Conservation (phyloP, 306 rosid genomes). For the Urtica urens region DNA sequence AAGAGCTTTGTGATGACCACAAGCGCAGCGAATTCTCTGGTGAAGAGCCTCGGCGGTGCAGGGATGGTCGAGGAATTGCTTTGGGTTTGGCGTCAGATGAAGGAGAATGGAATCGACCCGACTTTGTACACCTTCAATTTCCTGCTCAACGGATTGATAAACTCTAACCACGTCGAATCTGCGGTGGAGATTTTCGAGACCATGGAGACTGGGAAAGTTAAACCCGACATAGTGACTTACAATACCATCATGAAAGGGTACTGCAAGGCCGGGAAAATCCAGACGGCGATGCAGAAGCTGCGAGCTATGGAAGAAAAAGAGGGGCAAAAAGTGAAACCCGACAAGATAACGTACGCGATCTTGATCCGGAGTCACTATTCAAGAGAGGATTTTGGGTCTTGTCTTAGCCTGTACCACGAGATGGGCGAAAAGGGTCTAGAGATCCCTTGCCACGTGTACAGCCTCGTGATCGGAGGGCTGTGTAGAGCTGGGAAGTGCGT, state of each 20-base stretch:
- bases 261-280: constrained; percentile 50
- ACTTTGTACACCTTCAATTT: constrained; percentile 43
- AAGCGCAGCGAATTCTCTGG: constrained; percentile 42
- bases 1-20: constrained; percentile 34
- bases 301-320: constrained; percentile 44
- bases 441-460: constrained; percentile 49
- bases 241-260: constrained; percentile 76
- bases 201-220: constrained; percentile 46
- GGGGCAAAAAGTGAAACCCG: constrained; percentile 48
- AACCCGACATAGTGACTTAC: constrained; percentile 56
- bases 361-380: constrained; percentile 62
- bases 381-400: constrained; percentile 43
- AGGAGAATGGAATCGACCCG: constrained; percentile 49
- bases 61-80: constrained; percentile 69
- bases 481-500: constrained; percentile 52
- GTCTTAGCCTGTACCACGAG: constrained; percentile 75
- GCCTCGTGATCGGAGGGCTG: constrained; percentile 61
- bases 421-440: constrained; percentile 57
- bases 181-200: constrained; percentile 59
- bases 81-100: constrained; percentile 79
- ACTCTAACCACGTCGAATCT: constrained; percentile 44
- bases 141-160: constrained; percentile 63
- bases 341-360: constrained; percentile 67
- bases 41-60: constrained; percentile 43
- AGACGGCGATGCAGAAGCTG: constrained; percentile 41